Evolutionary conservation across 495 filamentous ascomycete genomes (phyloP), one percentile per base, ranked within the genome.

Genomic region (Thermochaetoides thermophila): DNA sequence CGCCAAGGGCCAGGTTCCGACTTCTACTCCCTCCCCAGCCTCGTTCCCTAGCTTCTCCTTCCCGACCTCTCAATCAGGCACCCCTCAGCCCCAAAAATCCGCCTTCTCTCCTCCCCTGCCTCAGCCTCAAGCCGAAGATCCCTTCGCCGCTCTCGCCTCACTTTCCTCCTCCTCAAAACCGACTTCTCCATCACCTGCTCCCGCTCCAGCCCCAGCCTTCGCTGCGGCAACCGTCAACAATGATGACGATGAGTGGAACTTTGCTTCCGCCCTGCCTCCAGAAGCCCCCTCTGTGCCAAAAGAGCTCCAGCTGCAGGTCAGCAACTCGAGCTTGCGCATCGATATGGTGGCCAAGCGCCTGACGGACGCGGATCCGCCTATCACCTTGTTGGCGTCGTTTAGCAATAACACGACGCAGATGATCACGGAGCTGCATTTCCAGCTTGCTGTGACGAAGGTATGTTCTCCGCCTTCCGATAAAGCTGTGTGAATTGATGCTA

Each of bases 401-500:
- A 84, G 81, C 11, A 96, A 92, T 46, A 74, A 69, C 32, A 78
- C 75, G 3, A 61, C 67, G 16, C 69, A 78, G 42, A 64, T 69
- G 0, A 68, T 97, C 24, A 64, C 69, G 1, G 83, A 91, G 29
- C 60, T 96, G 24, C 84, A 85, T 29, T 93, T 95, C 49, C 81
- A 91, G 53, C 67, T 87, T 34, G 89, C 89, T 3, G 87, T 94
- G 6, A 86, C 86, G 22, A 95, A 85, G 72, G 89, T 92, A 60
- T 31, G 34, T 31, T 19, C 3, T 23, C 25, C 15, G 17, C 19
- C 17, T 36, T 14, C 30, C 14, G 11, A 15, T 30, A 6, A 17
- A 20, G 16, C 14, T 17, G 3, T 29, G 10, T 29, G 5, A 14
- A 7, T 12, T 15, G 12, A 29, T 5, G 7, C 9, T 29, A 16